Percentiles rank a stretch among this genome's conserved stretches.
phyloP scores from a whole-genome alignment of 2,329 filamentous ascomycete genomes.

The Fusarium liriodendri region DNA sequence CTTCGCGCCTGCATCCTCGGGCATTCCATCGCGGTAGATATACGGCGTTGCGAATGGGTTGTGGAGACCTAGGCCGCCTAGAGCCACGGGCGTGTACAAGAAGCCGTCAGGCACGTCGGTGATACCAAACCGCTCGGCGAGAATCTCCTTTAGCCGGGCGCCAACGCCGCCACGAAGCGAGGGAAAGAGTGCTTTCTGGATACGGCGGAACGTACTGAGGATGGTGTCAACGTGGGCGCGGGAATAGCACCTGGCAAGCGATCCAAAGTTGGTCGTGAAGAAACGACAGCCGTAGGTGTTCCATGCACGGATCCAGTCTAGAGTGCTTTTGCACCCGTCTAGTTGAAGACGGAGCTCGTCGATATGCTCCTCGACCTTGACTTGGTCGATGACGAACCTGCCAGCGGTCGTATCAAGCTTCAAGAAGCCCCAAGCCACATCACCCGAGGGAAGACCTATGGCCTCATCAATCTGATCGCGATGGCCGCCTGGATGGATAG shows the following conservation, averaged over 20 bases:
- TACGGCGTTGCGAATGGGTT: neutral
- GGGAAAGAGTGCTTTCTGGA: neutral
- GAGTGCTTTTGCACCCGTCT: neutral
- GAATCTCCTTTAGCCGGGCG: neutral
- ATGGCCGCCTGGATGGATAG: neutral
- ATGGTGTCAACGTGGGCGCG: neutral
- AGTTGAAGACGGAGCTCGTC: neutral
- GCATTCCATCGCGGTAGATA: neutral
- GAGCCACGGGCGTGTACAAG: neutral
- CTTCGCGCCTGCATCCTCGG: neutral
- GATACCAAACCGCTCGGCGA: neutral
- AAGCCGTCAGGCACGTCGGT: neutral
- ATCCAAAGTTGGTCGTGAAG: neutral
- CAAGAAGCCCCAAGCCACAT: neutral
- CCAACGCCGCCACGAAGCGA: neutral
- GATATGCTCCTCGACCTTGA: neutral
- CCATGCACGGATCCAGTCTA: neutral
- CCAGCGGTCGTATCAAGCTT: neutral
- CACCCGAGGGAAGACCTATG: neutral
- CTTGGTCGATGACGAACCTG: neutral
- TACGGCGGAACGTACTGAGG: neutral
- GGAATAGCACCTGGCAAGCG: neutral
- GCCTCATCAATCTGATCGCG: neutral
- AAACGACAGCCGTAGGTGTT: neutral
- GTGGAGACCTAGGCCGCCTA: neutral